Conservation (phyloP, 352 stramenopile species). For the Pythium phragmitis region DNA sequence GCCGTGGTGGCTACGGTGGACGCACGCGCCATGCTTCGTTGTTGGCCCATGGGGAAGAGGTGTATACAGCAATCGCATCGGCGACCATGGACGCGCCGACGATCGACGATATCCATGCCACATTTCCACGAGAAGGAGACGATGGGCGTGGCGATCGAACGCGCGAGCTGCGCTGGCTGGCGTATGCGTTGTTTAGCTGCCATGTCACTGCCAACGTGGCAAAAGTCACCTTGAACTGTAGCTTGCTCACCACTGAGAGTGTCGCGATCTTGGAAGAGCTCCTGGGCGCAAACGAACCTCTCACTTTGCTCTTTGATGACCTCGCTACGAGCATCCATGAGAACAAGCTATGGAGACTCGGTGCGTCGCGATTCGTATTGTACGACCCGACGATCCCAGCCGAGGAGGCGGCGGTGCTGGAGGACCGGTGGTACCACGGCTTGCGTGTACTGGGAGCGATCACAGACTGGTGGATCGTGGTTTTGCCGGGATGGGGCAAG, state of each 20-base stretch:
- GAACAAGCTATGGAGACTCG: neutral
- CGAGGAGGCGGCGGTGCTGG: neutral
- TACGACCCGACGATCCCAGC: neutral
- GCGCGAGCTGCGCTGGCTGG: neutral
- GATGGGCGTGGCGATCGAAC: neutral
- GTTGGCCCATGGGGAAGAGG: neutral
- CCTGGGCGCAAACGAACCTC: neutral
- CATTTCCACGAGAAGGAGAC: neutral
- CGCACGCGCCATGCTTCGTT: neutral
- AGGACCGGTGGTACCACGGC: neutral
- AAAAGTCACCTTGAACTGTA: neutral
- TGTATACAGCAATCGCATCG: neutral
- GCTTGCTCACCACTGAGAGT: neutral
- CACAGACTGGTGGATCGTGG: neutral
- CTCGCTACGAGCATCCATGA: neutral
- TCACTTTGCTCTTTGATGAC: neutral
- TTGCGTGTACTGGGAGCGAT: neutral
- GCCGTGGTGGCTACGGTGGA: neutral
- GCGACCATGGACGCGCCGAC: neutral
- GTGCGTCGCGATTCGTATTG: neutral
- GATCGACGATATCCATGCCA: neutral
- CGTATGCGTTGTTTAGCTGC: conserved; percentile 1
- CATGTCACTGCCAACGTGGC: neutral
- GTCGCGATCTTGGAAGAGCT: neutral
- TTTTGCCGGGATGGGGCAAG: conserved; percentile 2